Evolutionary conservation across 2,329 filamentous ascomycete species (phyloP), one percentile per base, ranked within the genome.

Genomic region (Diplocarpon mali): DNA sequence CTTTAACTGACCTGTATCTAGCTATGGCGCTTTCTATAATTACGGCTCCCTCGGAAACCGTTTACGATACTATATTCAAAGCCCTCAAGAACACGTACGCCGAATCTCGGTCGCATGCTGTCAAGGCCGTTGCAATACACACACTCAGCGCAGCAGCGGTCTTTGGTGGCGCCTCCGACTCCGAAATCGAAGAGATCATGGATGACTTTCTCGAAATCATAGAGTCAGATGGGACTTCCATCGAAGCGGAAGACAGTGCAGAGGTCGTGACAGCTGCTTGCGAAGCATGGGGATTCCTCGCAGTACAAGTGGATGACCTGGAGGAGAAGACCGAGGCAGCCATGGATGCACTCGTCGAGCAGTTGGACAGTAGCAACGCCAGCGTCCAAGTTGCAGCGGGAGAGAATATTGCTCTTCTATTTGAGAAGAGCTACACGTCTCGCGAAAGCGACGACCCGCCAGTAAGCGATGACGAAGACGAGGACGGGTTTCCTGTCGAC

Each of bases 371-470:
- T 54, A 69, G 68, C 32, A 74, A 80, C 47, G 64, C 73, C 0
- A 63, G 65, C 8, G 80, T 85, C 1, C 80, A 83, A 55, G 75
- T 84, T 38, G 79, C 82, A 0, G 78, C 81, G 1, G 82, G 80
- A 13, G 79, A 85, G 58, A 81, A 81, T 56, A 84, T 86, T 52
- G 82, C 82, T 0, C 64, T 85, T 1, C 64, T 85, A 2, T 85
- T 78, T 58, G 82, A 86, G 58, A 84, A 83, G 61, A 82, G 49
- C 48, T 66, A 51, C 6, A 65, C 64, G 2, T 60, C 65, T 28
- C 61, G 64, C 12, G 71, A 75, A 34, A 67, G 70, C 1, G 66
- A 69, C 5, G 65, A 67, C 20, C 65, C 62, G 5, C 63, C 65
- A 1, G 62, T 58, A 5, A 69, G 71, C 30, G 66, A 69, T 3